These are phyloP conservation scores for Papiliotrema fonsecae DNA, from an alignment of 1,284 basidiomycete species.

Conservation along the genomic window DNA sequence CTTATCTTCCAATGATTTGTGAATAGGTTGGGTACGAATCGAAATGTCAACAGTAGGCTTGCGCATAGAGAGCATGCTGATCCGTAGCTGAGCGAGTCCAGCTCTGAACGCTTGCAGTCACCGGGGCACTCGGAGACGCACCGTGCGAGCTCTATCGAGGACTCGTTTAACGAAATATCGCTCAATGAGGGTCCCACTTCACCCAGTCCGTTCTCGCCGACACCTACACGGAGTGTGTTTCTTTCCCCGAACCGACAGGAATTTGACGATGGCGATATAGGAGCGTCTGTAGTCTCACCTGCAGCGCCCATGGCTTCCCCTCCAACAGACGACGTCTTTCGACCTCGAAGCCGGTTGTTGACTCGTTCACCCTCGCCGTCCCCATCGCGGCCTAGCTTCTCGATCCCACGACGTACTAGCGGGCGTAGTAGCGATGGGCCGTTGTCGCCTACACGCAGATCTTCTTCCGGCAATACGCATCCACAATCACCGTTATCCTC, in stretches of 20 bases:
- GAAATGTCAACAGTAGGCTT: no score
- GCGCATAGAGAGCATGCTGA: no score
- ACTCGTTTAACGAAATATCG: background rate
- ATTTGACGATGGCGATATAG: constrained; percentile 3
- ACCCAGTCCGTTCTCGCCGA: background rate
- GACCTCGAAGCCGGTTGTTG: background rate
- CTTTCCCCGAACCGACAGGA: background rate
- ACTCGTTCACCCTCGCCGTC: constrained; percentile 3
- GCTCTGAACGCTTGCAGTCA: no score
- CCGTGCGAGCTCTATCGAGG: background rate
- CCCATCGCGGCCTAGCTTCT: background rate
- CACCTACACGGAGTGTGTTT: background rate
- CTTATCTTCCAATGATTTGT: no score
- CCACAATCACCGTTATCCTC: background rate
- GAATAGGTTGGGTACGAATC: no score
- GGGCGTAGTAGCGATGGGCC: background rate
- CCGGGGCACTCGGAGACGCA: no score
- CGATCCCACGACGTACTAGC: no score
- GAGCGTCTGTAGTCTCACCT: background rate
- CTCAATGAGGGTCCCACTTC: background rate
- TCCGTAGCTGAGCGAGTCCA: no score
- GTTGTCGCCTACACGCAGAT: background rate
- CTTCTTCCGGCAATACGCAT: background rate
- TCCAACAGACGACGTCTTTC: background rate
- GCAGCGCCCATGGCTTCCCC: constrained; percentile 1